phyloP scores from a whole-genome alignment of 805 yeast species.

The Metschnikowia peoriensis region DNA sequence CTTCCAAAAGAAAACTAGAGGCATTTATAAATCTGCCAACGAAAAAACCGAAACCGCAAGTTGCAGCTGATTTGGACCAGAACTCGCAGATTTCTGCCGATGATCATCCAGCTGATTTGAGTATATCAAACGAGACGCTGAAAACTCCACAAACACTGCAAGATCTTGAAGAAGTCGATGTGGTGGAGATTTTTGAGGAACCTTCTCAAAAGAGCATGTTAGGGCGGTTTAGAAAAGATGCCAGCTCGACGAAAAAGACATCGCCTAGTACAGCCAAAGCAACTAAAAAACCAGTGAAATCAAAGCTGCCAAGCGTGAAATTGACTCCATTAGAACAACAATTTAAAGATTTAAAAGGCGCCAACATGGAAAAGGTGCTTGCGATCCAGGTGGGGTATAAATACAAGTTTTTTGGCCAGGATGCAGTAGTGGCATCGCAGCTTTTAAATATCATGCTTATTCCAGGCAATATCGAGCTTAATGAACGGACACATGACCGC shows the following conservation, averaged over 20 bases:
- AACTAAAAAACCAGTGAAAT: neutral
- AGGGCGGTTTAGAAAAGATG: neutral
- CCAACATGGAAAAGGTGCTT: slow-evolving; percentile 64
- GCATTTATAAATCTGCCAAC: neutral
- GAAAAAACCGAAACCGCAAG: neutral
- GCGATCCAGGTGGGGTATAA: slow-evolving; percentile 91
- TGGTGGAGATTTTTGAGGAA: neutral
- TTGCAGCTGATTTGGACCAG: neutral
- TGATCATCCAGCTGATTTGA: neutral
- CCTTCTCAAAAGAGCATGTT: neutral
- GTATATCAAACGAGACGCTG: neutral
- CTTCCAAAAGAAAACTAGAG: neutral
- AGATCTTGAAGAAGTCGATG: neutral
- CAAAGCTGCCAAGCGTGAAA: slow-evolving; percentile 1
- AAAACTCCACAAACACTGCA: too few species aligned
- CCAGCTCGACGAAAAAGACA: neutral
- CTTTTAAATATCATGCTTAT: slow-evolving; percentile 68
- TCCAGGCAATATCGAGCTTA: slow-evolving; percentile 61
- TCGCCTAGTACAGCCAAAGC: neutral
- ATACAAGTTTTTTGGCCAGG: slow-evolving; percentile 81
- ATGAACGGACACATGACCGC: slow-evolving; percentile 48
- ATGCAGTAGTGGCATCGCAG: slow-evolving; percentile 69
- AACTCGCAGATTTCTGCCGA: neutral
- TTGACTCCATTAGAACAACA: slow-evolving; percentile 79
- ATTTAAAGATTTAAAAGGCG: slow-evolving; percentile 59